phyloP scores from a whole-genome alignment of 768 basidiomycete species.

The Leccinellum luteum region DNA sequence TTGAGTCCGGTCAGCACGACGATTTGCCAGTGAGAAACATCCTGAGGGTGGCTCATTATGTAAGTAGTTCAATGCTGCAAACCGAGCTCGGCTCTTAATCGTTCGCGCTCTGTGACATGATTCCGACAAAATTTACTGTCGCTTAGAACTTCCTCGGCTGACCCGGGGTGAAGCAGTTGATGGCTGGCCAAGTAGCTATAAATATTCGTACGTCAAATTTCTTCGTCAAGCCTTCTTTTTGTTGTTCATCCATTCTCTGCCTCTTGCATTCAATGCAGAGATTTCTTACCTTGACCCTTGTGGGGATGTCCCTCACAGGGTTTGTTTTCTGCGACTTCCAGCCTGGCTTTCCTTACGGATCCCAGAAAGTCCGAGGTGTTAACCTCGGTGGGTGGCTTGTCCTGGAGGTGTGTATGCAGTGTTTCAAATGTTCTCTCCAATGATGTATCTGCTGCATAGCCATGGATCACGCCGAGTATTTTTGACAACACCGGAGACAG shows the following conservation, averaged over 20 bases:
- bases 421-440: not conserved
- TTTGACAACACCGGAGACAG: constrained; percentile 56
- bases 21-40: too few species aligned
- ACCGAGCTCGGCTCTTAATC: not conserved
- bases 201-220: constrained; percentile 4
- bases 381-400: constrained; percentile 74
- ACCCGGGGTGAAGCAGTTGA: not conserved
- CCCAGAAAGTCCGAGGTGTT: constrained; percentile 74
- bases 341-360: constrained; percentile 71
- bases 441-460: constrained; percentile 50
- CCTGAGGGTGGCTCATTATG: too few species aligned
- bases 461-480: constrained; percentile 78
- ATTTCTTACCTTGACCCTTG: constrained; percentile 17
- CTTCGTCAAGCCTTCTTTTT: not conserved
- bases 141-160: not conserved
- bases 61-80: not conserved
- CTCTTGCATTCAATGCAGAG: constrained; percentile 30
- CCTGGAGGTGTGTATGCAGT: constrained; percentile 40
- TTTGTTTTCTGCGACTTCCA: constrained; percentile 35
- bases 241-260: constrained; percentile 42
- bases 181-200: constrained; percentile 13
- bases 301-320: constrained; percentile 28
- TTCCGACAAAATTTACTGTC: too few species aligned
- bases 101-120: too few species aligned
- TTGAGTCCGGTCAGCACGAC: too few species aligned